Evolutionary conservation across 306 rosid species (phyloP), one percentile per base, ranked within the genome.

Genomic region (Vigna unguiculata): DNA sequence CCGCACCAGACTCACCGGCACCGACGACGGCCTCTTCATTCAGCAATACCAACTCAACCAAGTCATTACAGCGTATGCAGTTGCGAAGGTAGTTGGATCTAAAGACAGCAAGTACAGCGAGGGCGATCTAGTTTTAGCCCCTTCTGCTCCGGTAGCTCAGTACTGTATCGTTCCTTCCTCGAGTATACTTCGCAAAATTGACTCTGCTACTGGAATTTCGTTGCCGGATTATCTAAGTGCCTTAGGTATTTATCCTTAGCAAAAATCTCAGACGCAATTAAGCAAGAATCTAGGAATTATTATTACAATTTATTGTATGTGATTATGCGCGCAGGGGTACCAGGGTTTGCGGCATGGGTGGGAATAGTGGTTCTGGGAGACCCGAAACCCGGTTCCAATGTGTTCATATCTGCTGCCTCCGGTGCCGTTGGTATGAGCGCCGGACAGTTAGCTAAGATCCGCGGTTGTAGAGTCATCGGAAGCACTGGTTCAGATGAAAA

Each of bases 281-380:
- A 9, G 43, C 2, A 6, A 6, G 10, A 2, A 38, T 2, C 0
- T 38, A 38, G 43, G 43, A 9, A 38, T 38, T 6, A 32, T 38
- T 6, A 32, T 6, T 32, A 32, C 1, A 32, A 32, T 9, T 38
- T 38, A 4, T 28, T 28, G 9, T 1, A 38, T 38, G 43, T 38
- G 43, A 38, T 38, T 8, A 38, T 41, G 53, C 19, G 16, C 12
- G 49, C 41, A 88, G 96, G 91, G 40, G 19, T 85, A 1, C 89
- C 91, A 0, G 96, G 96, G 28, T 86, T 86, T 80, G 92, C 92
- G 0, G 96, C 96, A 21, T 90, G 91, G 96, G 70, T 90, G 43
- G 91, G 87, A 28, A 88, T 90, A 52, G 85, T 71, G 76, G 75
- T 85, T 36, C 0, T 90, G 9, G 93, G 79, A 69, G 85, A 90